Evolutionary conservation across 2,329 filamentous ascomycete genomes (phyloP).

Genomic region (Aspergillus calidoustus): DNA sequence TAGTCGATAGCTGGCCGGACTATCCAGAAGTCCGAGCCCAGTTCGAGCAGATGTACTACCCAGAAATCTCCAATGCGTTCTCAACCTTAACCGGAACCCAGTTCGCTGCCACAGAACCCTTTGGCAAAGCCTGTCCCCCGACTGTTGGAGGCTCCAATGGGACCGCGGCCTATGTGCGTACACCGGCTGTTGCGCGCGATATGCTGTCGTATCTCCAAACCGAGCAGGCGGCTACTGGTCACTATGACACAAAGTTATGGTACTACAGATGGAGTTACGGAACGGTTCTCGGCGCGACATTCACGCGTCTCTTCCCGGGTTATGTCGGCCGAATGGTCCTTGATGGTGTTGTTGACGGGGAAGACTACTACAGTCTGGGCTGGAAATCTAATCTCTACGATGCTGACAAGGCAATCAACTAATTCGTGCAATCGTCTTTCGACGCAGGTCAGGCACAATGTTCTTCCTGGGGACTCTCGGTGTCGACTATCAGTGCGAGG

Average conservation of each 20-base stretch:
- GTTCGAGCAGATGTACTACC: conserved; percentile 23
- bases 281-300: conserved; percentile 45
- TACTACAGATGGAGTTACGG: conserved; percentile 45
- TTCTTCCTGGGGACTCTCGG: not conserved
- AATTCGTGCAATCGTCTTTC: conserved; percentile 4
- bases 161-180: conserved; percentile 34
- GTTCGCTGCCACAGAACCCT: conserved; percentile 18
- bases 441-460: not conserved
- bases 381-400: conserved; percentile 24
- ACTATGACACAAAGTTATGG: conserved; percentile 20
- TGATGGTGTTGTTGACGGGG: conserved; percentile 26
- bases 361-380: conserved; percentile 24
- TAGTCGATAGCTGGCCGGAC: conserved; percentile 36
- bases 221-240: conserved; percentile 15
- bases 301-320: conserved; percentile 45
- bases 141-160: conserved; percentile 22
- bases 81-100: conserved; percentile 19
- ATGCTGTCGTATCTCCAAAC: conserved; percentile 36
- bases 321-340: conserved; percentile 23
- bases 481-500: not conserved
- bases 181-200: conserved; percentile 36
- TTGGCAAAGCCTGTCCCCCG: conserved; percentile 20
- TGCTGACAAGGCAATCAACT: conserved; percentile 47
- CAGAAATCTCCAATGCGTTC: conserved; percentile 21
- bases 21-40: conserved; percentile 20